Conservation (phyloP, 1,284 basidiomycete species). For the Phlebopus sp. region DNA sequence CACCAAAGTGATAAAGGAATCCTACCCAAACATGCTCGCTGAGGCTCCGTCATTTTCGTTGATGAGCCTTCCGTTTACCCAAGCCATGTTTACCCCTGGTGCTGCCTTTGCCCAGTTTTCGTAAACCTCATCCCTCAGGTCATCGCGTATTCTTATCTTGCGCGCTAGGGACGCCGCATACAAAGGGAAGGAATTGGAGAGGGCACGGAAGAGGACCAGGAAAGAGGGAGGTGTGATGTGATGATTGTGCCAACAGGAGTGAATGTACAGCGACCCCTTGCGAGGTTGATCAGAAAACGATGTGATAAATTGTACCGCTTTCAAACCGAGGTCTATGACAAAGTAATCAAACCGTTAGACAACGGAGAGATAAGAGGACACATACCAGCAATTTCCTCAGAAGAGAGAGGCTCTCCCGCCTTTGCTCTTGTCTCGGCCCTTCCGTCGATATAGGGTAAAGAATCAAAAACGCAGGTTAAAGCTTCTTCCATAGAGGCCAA, state of each 20-base stretch:
- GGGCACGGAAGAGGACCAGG: constrained; percentile 60
- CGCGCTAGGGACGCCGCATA: constrained; percentile 73
- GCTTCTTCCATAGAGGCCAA: constrained; percentile 26
- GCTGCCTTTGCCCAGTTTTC: constrained; percentile 54
- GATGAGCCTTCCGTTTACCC: constrained; percentile 77
- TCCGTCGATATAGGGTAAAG: constrained; percentile 51
- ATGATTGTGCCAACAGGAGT: constrained; percentile 22
- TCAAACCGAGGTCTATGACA: constrained; percentile 61
- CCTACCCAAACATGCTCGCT: constrained; percentile 47
- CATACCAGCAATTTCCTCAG: constrained; percentile 59
- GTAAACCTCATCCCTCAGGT: constrained; percentile 57
- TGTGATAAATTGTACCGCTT: constrained; percentile 72
- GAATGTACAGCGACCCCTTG: constrained; percentile 4
- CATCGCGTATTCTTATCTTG: constrained; percentile 52
- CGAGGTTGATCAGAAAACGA: constrained; percentile 37
- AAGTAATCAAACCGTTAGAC: neutral
- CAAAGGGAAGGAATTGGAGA: constrained; percentile 86
- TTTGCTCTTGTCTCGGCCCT: constrained; percentile 45
- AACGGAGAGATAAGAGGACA: constrained; percentile 7
- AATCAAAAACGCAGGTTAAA: constrained; percentile 43
- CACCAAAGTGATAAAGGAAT: neutral
- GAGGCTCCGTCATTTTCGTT: constrained; percentile 66
- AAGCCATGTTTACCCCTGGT: constrained; percentile 58
- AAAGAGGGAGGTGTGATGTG: constrained; percentile 33
- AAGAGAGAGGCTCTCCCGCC: constrained; percentile 48